Evolutionary conservation across 495 filamentous ascomycete genomes (phyloP), one percentile per base, ranked within the genome.

Genomic region (Geoglossum glabrum): DNA sequence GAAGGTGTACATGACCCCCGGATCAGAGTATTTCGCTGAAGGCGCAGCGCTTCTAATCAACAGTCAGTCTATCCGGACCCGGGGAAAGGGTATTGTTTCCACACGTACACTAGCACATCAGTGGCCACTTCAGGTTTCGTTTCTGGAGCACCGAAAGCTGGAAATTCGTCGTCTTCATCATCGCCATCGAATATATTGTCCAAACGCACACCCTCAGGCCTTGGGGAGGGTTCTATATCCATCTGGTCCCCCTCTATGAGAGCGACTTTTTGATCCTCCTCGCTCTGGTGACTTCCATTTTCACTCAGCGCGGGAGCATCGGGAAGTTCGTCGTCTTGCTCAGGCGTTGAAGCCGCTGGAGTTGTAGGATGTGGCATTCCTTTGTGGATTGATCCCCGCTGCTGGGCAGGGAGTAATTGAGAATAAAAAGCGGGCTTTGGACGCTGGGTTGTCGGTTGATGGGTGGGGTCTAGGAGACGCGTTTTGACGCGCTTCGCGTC

Each of bases 1-100:
- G 70, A 95, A 99, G 30, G 80, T 82, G 58, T 85, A 78, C 80
- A 97, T 84, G 15, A 90, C 74, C 63, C 89, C 86, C 7, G 85
- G 79, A 62, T 94, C 86, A 0, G 84, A 83, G 54, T 70, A 70
- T 10, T 64, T 67, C 8, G 66, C 57, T 56, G 59, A 63, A 33
- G 60, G 67, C 33, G 50, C 66, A 1, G 67, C 60, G n/a, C 67
- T 64, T 58, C 63, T 67, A 56, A 28, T 34, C 25, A 46, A 54
- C 36, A 59, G 63, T 38, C 47, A 57, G 51, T 55, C 61, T 54
- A 46, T 57, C 30, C 31, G 54, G 19, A 19, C 45, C 7, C 52
- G 27, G 27, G n/a, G 50, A 36, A 13, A 25, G 13, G 8, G 11
- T 58, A 23, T n/a, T 13, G 47, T 25, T 17, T 34, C 45, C 33